Percentiles rank a stretch among this genome's conserved stretches.
phyloP scores from a whole-genome alignment of 305 asterid genomes.

The Fraxinus nigra region DNA sequence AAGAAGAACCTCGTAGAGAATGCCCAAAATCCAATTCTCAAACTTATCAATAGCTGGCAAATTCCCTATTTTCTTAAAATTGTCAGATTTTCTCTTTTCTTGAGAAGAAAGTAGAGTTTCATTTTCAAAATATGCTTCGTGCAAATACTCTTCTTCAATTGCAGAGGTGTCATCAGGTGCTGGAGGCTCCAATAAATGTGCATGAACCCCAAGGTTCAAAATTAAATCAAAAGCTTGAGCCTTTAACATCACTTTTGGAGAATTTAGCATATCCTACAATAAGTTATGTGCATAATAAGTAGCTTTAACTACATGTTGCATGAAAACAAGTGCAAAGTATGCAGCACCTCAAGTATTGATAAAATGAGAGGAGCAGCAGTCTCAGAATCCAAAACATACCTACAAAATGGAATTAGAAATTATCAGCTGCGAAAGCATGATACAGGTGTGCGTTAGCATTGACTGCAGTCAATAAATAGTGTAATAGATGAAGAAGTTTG shows the following conservation, averaged over 20 bases:
- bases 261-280: conserved; percentile 85
- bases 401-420: conserved; percentile 41
- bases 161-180: conserved; percentile 65
- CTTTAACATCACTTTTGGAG: conserved; percentile 77
- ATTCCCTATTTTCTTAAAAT: conserved; percentile 47
- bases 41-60: conserved; percentile 75
- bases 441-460: neutral
- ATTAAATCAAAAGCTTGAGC: conserved; percentile 93
- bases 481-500: neutral
- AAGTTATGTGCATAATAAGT: conserved; percentile 28
- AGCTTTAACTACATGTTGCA: conserved; percentile 25
- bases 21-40: conserved; percentile 97
- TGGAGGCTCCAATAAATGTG: conserved; percentile 96
- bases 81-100: conserved; percentile 50
- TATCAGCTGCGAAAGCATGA: conserved; percentile 15
- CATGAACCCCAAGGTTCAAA: conserved; percentile 97
- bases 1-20: conserved; percentile 91
- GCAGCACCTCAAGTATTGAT: conserved; percentile 87
- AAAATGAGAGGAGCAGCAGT: conserved; percentile 93
- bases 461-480: neutral
- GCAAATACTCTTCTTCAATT: conserved; percentile 77
- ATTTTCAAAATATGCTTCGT: conserved; percentile 62
- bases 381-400: conserved; percentile 92
- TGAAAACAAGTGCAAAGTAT: conserved; percentile 22
- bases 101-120: conserved; percentile 59